Conservation (phyloP, 331 rosid species). For the Rhamnella rubrinervis region DNA sequence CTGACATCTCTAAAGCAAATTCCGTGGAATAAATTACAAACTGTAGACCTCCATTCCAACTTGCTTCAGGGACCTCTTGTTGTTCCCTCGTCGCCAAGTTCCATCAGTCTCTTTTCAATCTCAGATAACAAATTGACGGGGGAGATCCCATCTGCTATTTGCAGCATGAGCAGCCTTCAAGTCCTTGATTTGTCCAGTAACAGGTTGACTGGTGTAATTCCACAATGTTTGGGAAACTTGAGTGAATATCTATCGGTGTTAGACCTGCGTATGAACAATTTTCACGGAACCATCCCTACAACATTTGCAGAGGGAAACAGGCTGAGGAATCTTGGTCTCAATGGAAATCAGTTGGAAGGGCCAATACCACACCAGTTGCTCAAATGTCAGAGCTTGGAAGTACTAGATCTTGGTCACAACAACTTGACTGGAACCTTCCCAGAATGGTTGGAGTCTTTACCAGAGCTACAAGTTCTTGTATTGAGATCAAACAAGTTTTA, state of each 20-base stretch:
- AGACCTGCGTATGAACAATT: not conserved
- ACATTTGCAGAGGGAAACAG: too few relatives aligned
- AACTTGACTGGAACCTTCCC: not conserved
- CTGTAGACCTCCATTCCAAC: conserved; percentile 28
- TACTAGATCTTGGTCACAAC: conserved; percentile 6
- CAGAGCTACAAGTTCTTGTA: conserved; percentile 6
- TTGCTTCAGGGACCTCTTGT: conserved; percentile 4
- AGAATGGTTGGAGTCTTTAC: not conserved
- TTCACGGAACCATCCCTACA: not conserved
- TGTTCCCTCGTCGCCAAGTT: not conserved
- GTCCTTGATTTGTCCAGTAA: conserved; percentile 16
- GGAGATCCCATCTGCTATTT: conserved; percentile 10
- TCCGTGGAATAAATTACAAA: not conserved
- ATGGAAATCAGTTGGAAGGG: conserved; percentile 6
- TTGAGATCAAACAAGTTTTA: not conserved
- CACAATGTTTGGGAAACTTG: conserved; percentile 5
- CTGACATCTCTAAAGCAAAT: conserved; percentile 18
- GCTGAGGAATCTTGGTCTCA: not conserved
- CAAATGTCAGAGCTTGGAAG: not conserved
- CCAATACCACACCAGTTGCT: not conserved
- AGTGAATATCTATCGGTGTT: not conserved
- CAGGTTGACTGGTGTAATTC: conserved; percentile 12
- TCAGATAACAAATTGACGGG: conserved; percentile 16
- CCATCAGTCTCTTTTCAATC: not conserved
- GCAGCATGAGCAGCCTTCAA: not conserved